A percentile compares a stretch with the other conserved stretches of the same genome.
phyloP scores from a whole-genome alignment of 768 basidiomycete species.

The Gloeophyllum trabeum region DNA sequence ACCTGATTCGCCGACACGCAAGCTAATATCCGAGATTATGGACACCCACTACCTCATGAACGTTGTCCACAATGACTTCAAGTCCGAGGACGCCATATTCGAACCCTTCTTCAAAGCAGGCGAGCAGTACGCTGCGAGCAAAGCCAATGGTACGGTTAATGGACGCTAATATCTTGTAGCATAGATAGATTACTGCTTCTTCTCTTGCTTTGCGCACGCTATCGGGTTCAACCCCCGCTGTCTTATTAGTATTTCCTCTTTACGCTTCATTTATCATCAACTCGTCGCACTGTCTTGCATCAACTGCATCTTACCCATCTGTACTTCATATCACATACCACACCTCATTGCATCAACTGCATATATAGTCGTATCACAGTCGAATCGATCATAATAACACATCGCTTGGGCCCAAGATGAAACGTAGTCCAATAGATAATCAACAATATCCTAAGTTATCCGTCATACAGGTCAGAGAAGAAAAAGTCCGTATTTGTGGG shows the following conservation, averaged over 20 bases:
- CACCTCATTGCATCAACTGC: conserved; percentile 22
- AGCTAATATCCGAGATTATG: conserved; percentile 71
- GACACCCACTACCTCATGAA: conserved; percentile 81
- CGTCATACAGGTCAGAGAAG: conserved; percentile 50
- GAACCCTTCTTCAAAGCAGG: conserved; percentile 75
- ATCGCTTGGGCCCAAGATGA: too few relatives aligned
- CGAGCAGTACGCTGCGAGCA: conserved; percentile 38
- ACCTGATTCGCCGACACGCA: conserved; percentile 57
- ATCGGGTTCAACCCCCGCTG: conserved; percentile 87
- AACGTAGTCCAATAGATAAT: too few relatives aligned
- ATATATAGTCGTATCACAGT: conserved; percentile 9
- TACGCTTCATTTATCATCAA: conserved; percentile 4
- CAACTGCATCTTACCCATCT: conserved; percentile 46
- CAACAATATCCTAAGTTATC: background rate
- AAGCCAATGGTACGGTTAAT: conserved; percentile 28
- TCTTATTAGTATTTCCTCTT: conserved; percentile 19
- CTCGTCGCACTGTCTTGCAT: conserved; percentile 29
- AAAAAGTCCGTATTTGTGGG: conserved; percentile 77
- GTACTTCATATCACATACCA: conserved; percentile 9
- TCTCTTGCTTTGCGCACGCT: conserved; percentile 12
- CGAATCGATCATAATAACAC: too few relatives aligned
- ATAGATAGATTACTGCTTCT: conserved; percentile 14
- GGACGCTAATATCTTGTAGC: conserved; percentile 17
- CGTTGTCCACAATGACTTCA: conserved; percentile 95
- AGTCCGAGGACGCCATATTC: conserved; percentile 76